These are phyloP conservation scores for Miscanthus lutarioriparius DNA, from an alignment of 176 grass and related monocot genomes.

Conservation along the genomic window DNA sequence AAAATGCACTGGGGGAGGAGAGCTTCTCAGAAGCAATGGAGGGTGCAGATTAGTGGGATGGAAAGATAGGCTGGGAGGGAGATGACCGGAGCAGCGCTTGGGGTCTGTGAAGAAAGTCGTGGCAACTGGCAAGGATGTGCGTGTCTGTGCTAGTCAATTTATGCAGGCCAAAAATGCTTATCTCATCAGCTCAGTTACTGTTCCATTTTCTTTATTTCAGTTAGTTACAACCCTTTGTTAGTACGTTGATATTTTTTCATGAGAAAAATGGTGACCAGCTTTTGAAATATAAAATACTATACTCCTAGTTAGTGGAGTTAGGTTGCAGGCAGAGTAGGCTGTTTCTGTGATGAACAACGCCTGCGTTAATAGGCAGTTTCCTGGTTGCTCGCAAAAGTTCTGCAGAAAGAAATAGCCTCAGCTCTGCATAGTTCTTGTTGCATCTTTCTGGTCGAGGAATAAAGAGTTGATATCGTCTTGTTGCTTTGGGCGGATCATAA, in stretches of 20 bases:
- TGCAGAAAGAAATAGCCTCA: neutral
- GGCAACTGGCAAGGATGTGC: neutral
- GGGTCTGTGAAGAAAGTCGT: neutral
- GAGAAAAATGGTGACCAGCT: neutral
- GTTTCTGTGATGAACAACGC: neutral
- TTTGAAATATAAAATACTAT: neutral
- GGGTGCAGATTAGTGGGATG: neutral
- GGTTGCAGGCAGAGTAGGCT: neutral
- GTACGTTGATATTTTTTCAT: neutral
- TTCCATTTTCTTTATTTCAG: neutral
- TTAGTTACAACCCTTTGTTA: neutral
- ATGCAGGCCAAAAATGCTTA: slow-evolving; percentile 20
- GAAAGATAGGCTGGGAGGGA: neutral
- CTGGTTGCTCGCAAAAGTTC: neutral
- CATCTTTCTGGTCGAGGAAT: slow-evolving; percentile 26
- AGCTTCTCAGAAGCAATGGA: neutral
- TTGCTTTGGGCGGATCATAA: neutral
- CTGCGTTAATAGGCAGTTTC: slow-evolving; percentile 20
- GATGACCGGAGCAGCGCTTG: neutral
- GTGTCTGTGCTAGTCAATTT: neutral
- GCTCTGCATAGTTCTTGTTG: slow-evolving; percentile 7
- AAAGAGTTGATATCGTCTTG: slow-evolving; percentile 24
- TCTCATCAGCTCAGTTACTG: neutral
- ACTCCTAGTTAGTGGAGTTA: slow-evolving; percentile 18
- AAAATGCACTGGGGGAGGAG: neutral